Percentiles rank a stretch among this genome's conserved stretches.
Conservation (phyloP, 2,329 filamentous ascomycete genomes). For the Pseudogymnoascus sp. region DNA sequence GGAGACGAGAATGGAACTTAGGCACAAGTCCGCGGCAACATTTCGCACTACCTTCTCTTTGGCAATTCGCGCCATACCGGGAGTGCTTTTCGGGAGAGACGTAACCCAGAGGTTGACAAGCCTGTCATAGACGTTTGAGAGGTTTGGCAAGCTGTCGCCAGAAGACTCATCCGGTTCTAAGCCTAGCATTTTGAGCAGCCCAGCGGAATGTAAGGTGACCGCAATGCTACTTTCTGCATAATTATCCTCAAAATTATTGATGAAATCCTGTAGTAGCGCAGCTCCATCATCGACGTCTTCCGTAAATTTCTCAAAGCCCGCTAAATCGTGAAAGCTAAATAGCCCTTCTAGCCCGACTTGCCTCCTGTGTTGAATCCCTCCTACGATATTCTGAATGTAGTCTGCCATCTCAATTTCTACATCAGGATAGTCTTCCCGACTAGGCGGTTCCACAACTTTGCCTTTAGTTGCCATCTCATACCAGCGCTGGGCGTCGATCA, state of each 20-base stretch:
- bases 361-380: neutral
- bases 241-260: conserved; percentile 10
- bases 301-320: conserved; percentile 13
- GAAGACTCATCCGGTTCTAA: neutral
- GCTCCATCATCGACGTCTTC: conserved; percentile 22
- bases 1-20: conserved; percentile 24
- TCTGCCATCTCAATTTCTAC: conserved; percentile 8
- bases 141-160: conserved; percentile 6
- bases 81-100: conserved; percentile 19
- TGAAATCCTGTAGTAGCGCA: conserved; percentile 15
- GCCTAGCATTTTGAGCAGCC: neutral
- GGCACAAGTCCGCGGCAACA: conserved; percentile 23
- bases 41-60: conserved; percentile 24
- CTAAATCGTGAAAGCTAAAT: conserved; percentile 18
- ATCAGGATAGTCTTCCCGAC: neutral
- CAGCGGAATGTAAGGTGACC: neutral
- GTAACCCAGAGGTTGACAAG: conserved; percentile 25
- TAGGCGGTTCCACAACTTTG: neutral
- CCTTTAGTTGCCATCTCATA: neutral
- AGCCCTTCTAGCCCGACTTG: neutral
- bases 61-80: conserved; percentile 19
- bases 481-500: neutral
- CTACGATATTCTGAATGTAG: neutral
- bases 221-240: neutral
- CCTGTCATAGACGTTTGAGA: conserved; percentile 24